A percentile compares a stretch with the other conserved stretches of the same genome.
These are phyloP conservation scores for Leucoagaricus sp. DNA, from an alignment of 1,284 basidiomycete genomes.

Conservation along the genomic window DNA sequence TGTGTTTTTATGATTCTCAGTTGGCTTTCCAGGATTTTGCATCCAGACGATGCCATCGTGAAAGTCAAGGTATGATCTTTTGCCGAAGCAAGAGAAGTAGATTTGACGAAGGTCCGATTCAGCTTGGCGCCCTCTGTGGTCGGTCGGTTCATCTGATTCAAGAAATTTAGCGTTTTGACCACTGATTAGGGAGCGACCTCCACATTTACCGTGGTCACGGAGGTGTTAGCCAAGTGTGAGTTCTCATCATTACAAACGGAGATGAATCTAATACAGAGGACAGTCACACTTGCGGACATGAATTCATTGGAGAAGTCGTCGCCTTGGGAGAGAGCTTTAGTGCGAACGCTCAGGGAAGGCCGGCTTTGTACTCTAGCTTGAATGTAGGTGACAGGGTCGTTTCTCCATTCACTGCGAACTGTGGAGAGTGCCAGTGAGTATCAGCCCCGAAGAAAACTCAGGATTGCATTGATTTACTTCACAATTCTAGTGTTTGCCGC, in stretches of 20 bases:
- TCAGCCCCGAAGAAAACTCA: background rate
- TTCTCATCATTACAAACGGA: background rate
- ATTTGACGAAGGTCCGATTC: background rate
- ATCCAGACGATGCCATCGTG: conserved; percentile 76
- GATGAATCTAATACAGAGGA: background rate
- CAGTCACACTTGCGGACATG: conserved; percentile 76
- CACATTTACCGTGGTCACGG: conserved; percentile 73
- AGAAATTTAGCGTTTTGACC: conserved; percentile 6
- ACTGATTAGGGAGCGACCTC: conserved; percentile 62
- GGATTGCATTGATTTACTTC: background rate
- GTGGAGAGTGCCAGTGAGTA: conserved; percentile 77
- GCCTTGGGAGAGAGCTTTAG: conserved; percentile 69
- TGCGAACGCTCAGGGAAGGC: conserved; percentile 45
- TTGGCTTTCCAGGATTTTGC: conserved; percentile 51
- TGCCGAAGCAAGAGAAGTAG: background rate
- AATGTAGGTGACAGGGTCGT: conserved; percentile 84
- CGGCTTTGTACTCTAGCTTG: conserved; percentile 65
- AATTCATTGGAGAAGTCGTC: conserved; percentile 81
- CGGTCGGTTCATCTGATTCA: conserved; percentile 8
- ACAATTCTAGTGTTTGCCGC: conserved; percentile 74
- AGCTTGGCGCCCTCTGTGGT: conserved; percentile 79
- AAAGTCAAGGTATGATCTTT: conserved; percentile 56
- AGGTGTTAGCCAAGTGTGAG: conserved; percentile 40
- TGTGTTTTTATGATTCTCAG: background rate
- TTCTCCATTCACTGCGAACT: conserved; percentile 84